Base-by-base conservation (phyloP, 495 filamentous ascomycete genomes). In the Lindgomyces ingoldianus region DNA sequence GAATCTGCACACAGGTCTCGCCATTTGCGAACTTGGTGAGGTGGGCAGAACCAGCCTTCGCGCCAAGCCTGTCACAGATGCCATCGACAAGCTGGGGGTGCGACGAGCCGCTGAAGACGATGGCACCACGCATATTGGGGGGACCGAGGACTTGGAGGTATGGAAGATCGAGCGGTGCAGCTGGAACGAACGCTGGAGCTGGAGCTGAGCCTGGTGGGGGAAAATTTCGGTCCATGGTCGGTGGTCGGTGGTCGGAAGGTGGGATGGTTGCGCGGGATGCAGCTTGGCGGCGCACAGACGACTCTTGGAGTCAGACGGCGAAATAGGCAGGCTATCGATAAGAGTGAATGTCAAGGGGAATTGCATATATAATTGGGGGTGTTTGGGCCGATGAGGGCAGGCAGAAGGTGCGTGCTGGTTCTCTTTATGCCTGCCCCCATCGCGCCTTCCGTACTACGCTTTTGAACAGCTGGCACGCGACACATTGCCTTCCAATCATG, bases 1-100 rank as follows among this genome's bases (percentile, higher is more conserved):
- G 81, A 72, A 98, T 93, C 75, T 91, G 88, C 70, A 98, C 95
- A 67, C 89, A 92, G 36, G 95, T 98, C 82, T 98, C 94, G 73
- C 95, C 95, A 82, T 96, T 90, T 78, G 82, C 84, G 76, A 90
- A 90, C 71, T 89, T 90, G 58, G 81, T 81, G 47, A 90, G 78
- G 52, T 84, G 79, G 64, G 84, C 87, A 65, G 85, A 81, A n/a
- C 85, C 84, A 8, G 81, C 81, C 41, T 83, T 79, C 44, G 85
- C 82, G n/a, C 88, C 85, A 44, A 91, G 78, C 61, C 84, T 83
- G 72, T 87, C 83, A 75, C 88, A 93, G 75, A 90, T 88, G 27
- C 82, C 81, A 49, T 91, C 87, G 67, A 86, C 81, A 45, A 91
- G 84, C 27, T 74, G 71, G 46, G 87, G 88, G 71, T 89, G 88